Evolutionary conservation across 805 yeast species (phyloP).

Genomic region (Saturnispora serradocipensis): DNA sequence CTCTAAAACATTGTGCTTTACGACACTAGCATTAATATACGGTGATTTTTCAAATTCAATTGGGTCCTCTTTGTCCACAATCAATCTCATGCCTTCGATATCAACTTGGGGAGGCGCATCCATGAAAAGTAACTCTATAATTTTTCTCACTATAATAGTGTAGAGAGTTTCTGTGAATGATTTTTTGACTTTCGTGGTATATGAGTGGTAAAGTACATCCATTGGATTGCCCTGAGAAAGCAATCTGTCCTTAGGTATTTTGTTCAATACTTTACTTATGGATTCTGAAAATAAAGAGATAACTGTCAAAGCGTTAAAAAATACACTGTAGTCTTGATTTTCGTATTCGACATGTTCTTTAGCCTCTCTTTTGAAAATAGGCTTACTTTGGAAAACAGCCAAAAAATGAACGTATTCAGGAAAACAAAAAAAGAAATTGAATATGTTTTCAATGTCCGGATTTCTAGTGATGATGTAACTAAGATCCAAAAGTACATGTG

Average conservation of each 20-base stretch:
- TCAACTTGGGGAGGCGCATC: conserved; percentile 7
- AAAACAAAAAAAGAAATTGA: conserved; percentile 28
- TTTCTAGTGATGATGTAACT: conserved; percentile 71
- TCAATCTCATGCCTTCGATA: conserved; percentile 5
- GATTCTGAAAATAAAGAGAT: conserved; percentile 53
- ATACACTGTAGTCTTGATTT: conserved; percentile 68
- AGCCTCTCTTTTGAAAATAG: conserved; percentile 65
- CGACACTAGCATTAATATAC: conserved; percentile 16
- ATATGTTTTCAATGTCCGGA: conserved; percentile 35
- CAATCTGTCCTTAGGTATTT: conserved; percentile 11
- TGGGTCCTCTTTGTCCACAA: conserved; percentile 20
- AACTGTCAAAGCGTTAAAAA: conserved; percentile 59
- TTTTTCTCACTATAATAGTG: conserved; percentile 11
- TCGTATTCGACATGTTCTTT: conserved; percentile 86
- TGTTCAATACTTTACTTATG: conserved; percentile 38
- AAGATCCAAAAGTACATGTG: conserved; percentile 70
- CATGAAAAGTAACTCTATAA: conserved; percentile 13
- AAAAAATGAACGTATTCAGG: conserved; percentile 50
- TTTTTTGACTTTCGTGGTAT: conserved; percentile 11
- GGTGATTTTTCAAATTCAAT: conserved; percentile 16
- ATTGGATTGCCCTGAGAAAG: conserved; percentile 11
- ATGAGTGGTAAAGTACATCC: conserved; percentile 15
- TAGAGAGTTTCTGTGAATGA: conserved; percentile 15
- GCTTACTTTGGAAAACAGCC: conserved; percentile 66
- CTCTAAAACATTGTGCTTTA: conserved; percentile 34